These are phyloP conservation scores for Nannizzia gypsea DNA, from an alignment of 2,329 filamentous ascomycete genomes.

Conservation along the genomic window DNA sequence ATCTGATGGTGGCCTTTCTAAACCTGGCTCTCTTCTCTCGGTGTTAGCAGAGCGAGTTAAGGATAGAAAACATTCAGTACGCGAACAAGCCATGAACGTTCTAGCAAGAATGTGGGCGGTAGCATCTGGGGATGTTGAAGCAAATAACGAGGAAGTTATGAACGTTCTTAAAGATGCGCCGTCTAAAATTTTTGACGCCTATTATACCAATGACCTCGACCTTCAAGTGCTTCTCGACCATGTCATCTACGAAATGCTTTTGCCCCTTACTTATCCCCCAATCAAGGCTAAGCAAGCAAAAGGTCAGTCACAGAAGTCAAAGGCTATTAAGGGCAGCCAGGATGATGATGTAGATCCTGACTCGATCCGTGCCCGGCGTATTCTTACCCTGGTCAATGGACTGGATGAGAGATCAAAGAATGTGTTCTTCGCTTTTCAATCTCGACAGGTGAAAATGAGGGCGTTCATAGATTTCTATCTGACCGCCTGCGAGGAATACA, in stretches of 20 bases:
- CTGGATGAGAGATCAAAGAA: slow-evolving; percentile 67
- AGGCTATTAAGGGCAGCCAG: slow-evolving; percentile 26
- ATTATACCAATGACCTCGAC: slow-evolving; percentile 80
- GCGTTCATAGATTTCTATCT: slow-evolving; percentile 66
- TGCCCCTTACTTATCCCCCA: slow-evolving; percentile 81
- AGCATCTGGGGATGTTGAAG: slow-evolving; percentile 71
- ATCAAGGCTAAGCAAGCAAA: slow-evolving; percentile 44
- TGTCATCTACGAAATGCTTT: slow-evolving; percentile 71
- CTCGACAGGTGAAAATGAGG: slow-evolving; percentile 61
- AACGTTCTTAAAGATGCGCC: slow-evolving; percentile 71
- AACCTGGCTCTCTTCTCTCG: slow-evolving; percentile 64
- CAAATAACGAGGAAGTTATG: slow-evolving; percentile 64
- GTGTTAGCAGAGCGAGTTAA: slow-evolving; percentile 79
- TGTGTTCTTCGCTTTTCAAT: slow-evolving; percentile 79
- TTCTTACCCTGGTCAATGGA: slow-evolving; percentile 67
- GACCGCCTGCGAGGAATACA: slow-evolving; percentile 75
- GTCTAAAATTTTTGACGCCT: slow-evolving; percentile 71
- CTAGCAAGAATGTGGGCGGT: slow-evolving; percentile 89
- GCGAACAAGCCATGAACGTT: slow-evolving; percentile 74
- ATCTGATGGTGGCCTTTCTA: slow-evolving; percentile 59
- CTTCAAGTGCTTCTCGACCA: slow-evolving; percentile 75
- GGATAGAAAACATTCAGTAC: slow-evolving; percentile 69
- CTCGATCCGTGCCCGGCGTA: slow-evolving; percentile 68
- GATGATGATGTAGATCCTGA: slow-evolving; percentile 33
- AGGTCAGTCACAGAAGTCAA: slow-evolving; percentile 44